phyloP scores from a whole-genome alignment of 345 rosid genomes.

The Citrus glauca region DNA sequence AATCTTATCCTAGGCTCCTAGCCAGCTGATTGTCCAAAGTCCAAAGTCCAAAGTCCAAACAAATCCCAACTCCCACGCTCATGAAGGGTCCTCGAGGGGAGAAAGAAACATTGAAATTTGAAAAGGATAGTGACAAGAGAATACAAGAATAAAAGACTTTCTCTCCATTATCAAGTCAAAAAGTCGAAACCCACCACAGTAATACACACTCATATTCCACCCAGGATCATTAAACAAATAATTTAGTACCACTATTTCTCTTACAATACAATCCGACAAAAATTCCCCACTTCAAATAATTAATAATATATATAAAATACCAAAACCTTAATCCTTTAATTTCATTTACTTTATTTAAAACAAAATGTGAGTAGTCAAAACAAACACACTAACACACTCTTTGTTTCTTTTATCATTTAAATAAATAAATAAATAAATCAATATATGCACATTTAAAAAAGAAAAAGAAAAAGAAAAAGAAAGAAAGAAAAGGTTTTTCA shows the following conservation, averaged over 20 bases:
- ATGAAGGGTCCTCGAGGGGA: slow-evolving; percentile 15
- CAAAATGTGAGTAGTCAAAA: slow-evolving; percentile 32
- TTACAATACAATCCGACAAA: slow-evolving; percentile 19
- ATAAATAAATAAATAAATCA: background rate
- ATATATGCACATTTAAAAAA: too few relatives aligned
- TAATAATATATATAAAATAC: too few relatives aligned
- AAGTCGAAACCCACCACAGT: slow-evolving; percentile 37
- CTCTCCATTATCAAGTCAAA: slow-evolving; percentile 41
- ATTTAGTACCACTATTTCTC: background rate
- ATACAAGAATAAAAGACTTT: slow-evolving; percentile 32
- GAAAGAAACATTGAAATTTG: slow-evolving; percentile 13
- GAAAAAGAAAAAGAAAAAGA: too few relatives aligned
- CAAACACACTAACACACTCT: slow-evolving; percentile 18
- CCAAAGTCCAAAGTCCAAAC: slow-evolving; percentile 23
- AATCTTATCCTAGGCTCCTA: slow-evolving; percentile 12
- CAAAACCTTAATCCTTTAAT: background rate
- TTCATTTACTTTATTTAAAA: background rate
- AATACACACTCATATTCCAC: slow-evolving; percentile 43
- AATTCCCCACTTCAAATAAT: slow-evolving; percentile 20
- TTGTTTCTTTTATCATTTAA: slow-evolving; percentile 14
- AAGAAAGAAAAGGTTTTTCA: background rate
- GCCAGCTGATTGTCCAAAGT: slow-evolving; percentile 4
- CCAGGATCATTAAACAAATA: slow-evolving; percentile 21
- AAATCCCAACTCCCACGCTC: slow-evolving; percentile 13
- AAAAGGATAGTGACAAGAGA: slow-evolving; percentile 25